Evolutionary conservation across 2,329 filamentous ascomycete genomes (phyloP), one percentile per base, ranked within the genome.

Genomic region (Sphaerostilbella broomeana): DNA sequence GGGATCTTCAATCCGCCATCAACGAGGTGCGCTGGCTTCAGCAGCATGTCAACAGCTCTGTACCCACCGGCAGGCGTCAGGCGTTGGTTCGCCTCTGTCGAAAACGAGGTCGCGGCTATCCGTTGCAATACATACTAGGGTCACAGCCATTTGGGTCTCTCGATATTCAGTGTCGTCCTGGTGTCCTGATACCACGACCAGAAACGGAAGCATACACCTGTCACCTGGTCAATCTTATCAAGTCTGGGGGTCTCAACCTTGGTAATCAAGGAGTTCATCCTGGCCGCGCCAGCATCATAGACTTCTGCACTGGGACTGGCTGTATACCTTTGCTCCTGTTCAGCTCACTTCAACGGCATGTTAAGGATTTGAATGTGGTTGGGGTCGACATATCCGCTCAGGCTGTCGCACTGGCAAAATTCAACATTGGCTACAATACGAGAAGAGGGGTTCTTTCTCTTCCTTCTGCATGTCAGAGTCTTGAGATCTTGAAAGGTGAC

Each of bases 251-350:
- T 18, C 33, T 51, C 4, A 25, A 27, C 6, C n/a, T 38, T 27
- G 46, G 50, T 10, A 22, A 31, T 13, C 27, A 41, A 50, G 45
- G 53, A 12, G 51, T 94, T 10, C n/a, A n/a, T n/a, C n/a, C n/a
- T n/a, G n/a, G n/a, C n/a, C n/a, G n/a, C n/a, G n/a, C n/a, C n/a
- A 73, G 70, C 10, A 67, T 97, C 27, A 60, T 95, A 7, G 92
- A 98, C 59, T 69, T 95, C 20, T 97, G 92, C 60, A 89, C 87
- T 0, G 92, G 92, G 8, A 86, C 85, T 5, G 92, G 92, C 4
- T 95, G 90, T 62, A 94, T 97, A 47, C 75, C 87, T 0, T 72
- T 97, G 7, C 73, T 86, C 3, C 69, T 95, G 6, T 77, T 84
- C 46, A 68, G 79, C 24, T 69, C 81, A 8, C 71, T 87, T 25